Conservation (phyloP, 2,329 filamentous ascomycete species). For the Hymenoscyphus repandus region DNA sequence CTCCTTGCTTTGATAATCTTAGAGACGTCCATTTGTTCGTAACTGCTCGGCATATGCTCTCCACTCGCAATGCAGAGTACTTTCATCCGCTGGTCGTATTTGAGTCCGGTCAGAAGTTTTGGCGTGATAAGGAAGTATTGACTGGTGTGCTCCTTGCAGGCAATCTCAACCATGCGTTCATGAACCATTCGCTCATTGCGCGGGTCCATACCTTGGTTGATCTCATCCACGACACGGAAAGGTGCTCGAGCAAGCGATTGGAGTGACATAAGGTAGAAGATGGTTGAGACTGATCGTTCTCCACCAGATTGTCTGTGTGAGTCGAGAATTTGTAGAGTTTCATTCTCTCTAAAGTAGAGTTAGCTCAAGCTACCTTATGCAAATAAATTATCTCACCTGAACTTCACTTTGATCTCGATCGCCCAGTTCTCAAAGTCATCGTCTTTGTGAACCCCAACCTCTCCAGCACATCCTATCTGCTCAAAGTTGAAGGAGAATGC, state of each 20-base stretch:
- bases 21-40: slow-evolving; percentile 28
- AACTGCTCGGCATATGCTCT: slow-evolving; percentile 58
- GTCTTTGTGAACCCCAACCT: slow-evolving; percentile 83
- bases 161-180: slow-evolving; percentile 96
- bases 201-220: slow-evolving; percentile 99
- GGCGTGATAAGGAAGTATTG: slow-evolving; percentile 98
- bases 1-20: slow-evolving; percentile 26
- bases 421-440: slow-evolving; percentile 93
- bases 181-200: slow-evolving; percentile 98
- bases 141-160: slow-evolving; percentile 73
- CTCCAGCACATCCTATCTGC: slow-evolving; percentile 88
- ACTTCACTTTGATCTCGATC: slow-evolving; percentile 90
- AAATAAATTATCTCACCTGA: slow-evolving; percentile 56
- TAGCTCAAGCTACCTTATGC: slow-evolving; percentile 13
- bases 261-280: slow-evolving; percentile 98
- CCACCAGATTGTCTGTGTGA: slow-evolving; percentile 93
- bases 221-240: slow-evolving; percentile 98
- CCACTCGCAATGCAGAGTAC: slow-evolving; percentile 92
- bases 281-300: slow-evolving; percentile 91
- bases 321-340: slow-evolving; percentile 78
- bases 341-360: slow-evolving; percentile 57
- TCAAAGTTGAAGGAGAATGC: slow-evolving; percentile 92
- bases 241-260: slow-evolving; percentile 90
- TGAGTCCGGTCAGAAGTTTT: slow-evolving; percentile 79
- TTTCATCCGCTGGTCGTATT: slow-evolving; percentile 87